These are phyloP conservation scores for Erythrophleum ivorense DNA, from an alignment of 331 rosid genomes.

Conservation along the genomic window DNA sequence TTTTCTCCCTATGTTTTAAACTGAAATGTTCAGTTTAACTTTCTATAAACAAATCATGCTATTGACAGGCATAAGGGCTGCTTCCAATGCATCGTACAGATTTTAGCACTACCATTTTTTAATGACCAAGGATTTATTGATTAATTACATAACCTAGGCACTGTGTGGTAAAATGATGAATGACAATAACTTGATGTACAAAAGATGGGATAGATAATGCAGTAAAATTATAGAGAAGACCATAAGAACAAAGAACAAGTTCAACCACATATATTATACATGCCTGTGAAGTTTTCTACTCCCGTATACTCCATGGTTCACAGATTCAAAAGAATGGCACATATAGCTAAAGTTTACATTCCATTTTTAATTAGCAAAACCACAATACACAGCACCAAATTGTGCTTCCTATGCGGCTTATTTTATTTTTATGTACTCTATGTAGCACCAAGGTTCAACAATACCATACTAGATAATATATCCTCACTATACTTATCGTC, in stretches of 20 bases:
- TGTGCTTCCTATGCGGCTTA: neutral
- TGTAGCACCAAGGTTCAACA: neutral
- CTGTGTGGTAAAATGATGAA: too few relatives aligned
- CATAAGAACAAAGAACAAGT: neutral
- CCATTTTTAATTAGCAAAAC: neutral
- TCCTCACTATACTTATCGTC: neutral
- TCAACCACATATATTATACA: neutral
- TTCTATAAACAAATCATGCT: slow-evolving; percentile 14
- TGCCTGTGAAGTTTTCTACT: neutral
- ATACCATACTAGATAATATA: neutral
- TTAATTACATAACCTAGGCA: too few relatives aligned
- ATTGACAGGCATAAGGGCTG: neutral
- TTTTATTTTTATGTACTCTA: neutral
- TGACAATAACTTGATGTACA: neutral
- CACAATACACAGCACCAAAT: neutral
- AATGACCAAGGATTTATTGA: neutral
- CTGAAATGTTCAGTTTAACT: neutral
- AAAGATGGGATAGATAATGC: neutral
- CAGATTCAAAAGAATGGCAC: neutral
- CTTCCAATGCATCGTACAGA: neutral
- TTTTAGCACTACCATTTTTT: too few relatives aligned
- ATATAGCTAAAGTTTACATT: neutral
- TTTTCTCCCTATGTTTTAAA: neutral
- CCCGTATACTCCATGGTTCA: neutral
- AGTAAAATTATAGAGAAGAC: neutral